phyloP scores from a whole-genome alignment of 257 asterid genomes.

The Lycium barbarum region DNA sequence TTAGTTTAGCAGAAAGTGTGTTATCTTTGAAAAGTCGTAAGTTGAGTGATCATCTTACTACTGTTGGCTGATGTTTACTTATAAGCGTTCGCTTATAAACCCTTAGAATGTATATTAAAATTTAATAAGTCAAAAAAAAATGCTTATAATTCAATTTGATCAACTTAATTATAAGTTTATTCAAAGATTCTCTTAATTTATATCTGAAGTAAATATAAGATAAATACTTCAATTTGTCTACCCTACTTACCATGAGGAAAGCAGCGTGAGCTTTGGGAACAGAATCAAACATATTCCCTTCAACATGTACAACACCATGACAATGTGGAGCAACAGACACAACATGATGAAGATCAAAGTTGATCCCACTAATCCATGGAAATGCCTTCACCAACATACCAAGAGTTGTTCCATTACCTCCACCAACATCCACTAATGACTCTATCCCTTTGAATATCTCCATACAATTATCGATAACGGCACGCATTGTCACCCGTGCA shows the following conservation, averaged over 20 bases:
- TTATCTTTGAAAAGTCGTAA: too few species aligned
- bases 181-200: too few species aligned
- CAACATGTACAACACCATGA: constrained; percentile 58
- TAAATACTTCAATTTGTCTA: background rate
- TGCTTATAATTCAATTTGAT: too few species aligned
- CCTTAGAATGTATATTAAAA: too few species aligned
- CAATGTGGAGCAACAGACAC: constrained; percentile 42
- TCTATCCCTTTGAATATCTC: constrained; percentile 55
- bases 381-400: constrained; percentile 48
- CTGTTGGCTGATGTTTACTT: too few species aligned
- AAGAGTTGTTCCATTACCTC: constrained; percentile 71
- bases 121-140: too few species aligned
- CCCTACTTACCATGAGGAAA: constrained; percentile 56
- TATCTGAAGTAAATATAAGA: too few species aligned
- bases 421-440: constrained; percentile 76
- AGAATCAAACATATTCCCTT: constrained; percentile 63
- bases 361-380: constrained; percentile 67
- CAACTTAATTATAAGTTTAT: too few species aligned
- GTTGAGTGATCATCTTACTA: too few species aligned
- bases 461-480: constrained; percentile 40
- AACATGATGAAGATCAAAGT: constrained; percentile 70
- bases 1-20: too few species aligned
- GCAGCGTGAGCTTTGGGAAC: constrained; percentile 74
- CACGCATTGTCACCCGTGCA: constrained; percentile 43
- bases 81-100: too few species aligned